These are phyloP conservation scores for Botrytis hyacinthi DNA, from an alignment of 2,329 filamentous ascomycete species.

Conservation along the genomic window DNA sequence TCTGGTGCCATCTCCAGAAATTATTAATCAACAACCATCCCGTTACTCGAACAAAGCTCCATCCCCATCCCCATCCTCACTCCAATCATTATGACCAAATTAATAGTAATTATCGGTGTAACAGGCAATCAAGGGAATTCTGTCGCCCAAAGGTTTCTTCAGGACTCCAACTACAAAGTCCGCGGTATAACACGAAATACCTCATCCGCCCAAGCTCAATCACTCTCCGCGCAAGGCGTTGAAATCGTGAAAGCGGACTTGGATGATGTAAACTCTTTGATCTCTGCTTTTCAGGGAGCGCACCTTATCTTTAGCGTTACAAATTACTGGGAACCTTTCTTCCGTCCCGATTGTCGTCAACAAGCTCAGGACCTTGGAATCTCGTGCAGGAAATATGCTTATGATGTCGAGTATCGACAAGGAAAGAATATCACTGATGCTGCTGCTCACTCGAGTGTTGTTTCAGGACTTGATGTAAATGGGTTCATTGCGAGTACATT, in stretches of 20 bases:
- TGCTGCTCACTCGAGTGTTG: slow-evolving; percentile 41
- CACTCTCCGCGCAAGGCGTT: slow-evolving; percentile 44
- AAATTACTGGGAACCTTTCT: slow-evolving; percentile 34
- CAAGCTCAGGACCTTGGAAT: slow-evolving; percentile 38
- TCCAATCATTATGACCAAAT: slow-evolving; percentile 3
- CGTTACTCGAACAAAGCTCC: not conserved
- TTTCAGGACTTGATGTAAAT: slow-evolving; percentile 41
- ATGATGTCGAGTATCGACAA: slow-evolving; percentile 50
- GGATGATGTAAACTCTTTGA: slow-evolving; percentile 28
- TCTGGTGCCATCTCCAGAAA: not conserved
- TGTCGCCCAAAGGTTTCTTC: slow-evolving; percentile 46
- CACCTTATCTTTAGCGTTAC: slow-evolving; percentile 43
- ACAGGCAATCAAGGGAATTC: slow-evolving; percentile 44
- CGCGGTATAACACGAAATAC: slow-evolving; percentile 49
- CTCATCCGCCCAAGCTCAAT: slow-evolving; percentile 42
- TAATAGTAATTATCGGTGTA: slow-evolving; percentile 14
- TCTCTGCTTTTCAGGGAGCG: slow-evolving; percentile 40
- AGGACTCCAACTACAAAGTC: slow-evolving; percentile 45
- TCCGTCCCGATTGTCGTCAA: not conserved
- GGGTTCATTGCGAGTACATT: slow-evolving; percentile 37
- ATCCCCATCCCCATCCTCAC: not conserved
- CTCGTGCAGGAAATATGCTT: slow-evolving; percentile 35
- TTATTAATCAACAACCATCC: not conserved
- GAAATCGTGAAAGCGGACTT: slow-evolving; percentile 42
- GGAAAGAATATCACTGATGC: slow-evolving; percentile 57